Conservation (phyloP, 2,329 filamentous ascomycete genomes). For the Aquanectria penicillioides region DNA sequence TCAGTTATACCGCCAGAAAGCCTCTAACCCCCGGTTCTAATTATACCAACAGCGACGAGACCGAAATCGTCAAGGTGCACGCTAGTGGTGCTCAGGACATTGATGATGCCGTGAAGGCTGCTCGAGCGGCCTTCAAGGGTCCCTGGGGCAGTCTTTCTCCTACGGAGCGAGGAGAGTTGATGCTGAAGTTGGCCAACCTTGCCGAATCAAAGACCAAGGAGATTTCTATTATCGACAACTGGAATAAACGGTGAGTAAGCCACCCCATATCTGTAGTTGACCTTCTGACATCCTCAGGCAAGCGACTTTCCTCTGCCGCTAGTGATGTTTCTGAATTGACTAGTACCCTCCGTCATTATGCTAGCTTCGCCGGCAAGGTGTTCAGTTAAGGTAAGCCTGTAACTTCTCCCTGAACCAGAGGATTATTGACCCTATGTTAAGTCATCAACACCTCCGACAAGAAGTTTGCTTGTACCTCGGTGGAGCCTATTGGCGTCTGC, state of each 20-base stretch:
- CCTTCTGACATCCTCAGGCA: not conserved
- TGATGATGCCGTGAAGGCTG: not conserved
- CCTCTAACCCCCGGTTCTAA: not conserved
- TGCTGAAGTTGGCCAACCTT: not conserved
- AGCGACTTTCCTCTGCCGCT: not conserved
- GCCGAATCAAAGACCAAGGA: not conserved
- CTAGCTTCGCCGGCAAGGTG: not conserved
- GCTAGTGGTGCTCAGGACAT: not conserved
- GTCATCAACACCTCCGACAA: too few relatives aligned
- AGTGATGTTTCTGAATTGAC: not conserved
- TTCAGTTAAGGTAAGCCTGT: not conserved
- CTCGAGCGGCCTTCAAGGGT: not conserved
- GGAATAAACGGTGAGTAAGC: not conserved
- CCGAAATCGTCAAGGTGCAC: constrained; percentile 16
- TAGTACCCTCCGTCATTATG: not conserved
- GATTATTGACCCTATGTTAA: too few relatives aligned
- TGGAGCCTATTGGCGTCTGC: too few relatives aligned
- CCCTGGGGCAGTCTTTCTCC: not conserved
- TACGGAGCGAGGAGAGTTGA: not conserved
- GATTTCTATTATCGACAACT: not conserved
- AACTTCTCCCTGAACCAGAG: too few relatives aligned
- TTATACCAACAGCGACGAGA: not conserved
- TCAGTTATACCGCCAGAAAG: not conserved
- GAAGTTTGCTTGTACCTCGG: too few relatives aligned
- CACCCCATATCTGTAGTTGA: not conserved